Base-by-base conservation (phyloP, 495 filamentous ascomycete genomes). In the Xylaria flabelliformis region DNA sequence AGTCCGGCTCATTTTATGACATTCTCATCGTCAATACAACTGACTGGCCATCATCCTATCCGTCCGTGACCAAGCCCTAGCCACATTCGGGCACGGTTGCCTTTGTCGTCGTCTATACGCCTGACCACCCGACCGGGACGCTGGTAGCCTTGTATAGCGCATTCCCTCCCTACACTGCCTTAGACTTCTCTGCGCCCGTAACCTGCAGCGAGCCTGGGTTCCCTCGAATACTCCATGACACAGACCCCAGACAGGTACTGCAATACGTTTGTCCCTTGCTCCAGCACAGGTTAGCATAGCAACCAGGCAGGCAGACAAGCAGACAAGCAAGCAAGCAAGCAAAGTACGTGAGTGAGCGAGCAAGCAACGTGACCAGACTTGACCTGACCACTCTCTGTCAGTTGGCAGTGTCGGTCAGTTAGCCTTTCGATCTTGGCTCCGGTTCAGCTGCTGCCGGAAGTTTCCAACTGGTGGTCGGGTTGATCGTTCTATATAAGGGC, bases 81-180 rank as follows among this genome's bases (percentile, higher is more conserved):
- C 26, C 15, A 67, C 64, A 44, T 32, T 39, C 32, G 4, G 29
- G 32, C 64, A 32, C 48, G 21, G 58, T 58, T 17, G 26, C 17
- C 39, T 12, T 39, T 61, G 58, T 39, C 8, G 58, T n/a, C 34
- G 8, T 42, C 39, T 42, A 24, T 41, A 51, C 48, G 64, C 64
- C 64, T 67, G 64, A n/a, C 46, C 39, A 39, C 46, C 64, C 64
- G 64, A 67, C 64, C 29, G 44, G 63, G 64, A 39, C 63, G 21
- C 46, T 66, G 46, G 48, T 48, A 67, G 64, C 64, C 64, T 67
- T 67, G 64, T 67, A 42, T 48, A 67, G 64, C 44, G 64, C 46
- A 36, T 65, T 34, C 42, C 42, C 15, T 50, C 24, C 42, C 63
- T 65, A 8, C 42, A 7, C 26, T 59, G 7, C 59, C n/a, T 62